Conservation (phyloP, 2,329 filamentous ascomycete genomes). For the Nannizziopsis barbatae region DNA sequence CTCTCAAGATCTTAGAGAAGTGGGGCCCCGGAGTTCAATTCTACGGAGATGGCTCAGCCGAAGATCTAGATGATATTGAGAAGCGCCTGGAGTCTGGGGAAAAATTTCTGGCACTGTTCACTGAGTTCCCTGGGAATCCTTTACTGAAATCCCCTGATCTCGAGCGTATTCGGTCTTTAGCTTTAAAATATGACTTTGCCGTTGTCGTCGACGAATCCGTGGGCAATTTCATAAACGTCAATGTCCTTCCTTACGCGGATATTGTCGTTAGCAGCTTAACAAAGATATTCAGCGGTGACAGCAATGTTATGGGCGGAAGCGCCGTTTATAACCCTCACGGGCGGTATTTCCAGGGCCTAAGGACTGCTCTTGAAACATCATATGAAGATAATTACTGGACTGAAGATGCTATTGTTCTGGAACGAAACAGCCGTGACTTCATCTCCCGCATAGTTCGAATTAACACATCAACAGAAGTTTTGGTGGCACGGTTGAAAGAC, state of each 20-base stretch:
- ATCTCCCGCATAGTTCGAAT: slow-evolving; percentile 68
- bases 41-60: slow-evolving; percentile 66
- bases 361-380: slow-evolving; percentile 49
- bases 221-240: slow-evolving; percentile 90
- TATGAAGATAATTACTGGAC: slow-evolving; percentile 90
- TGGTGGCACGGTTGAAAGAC: slow-evolving; percentile 58
- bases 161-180: slow-evolving; percentile 63
- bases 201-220: slow-evolving; percentile 94
- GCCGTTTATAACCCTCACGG: slow-evolving; percentile 54
- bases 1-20: slow-evolving; percentile 86
- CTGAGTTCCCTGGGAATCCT: slow-evolving; percentile 90
- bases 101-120: slow-evolving; percentile 72
- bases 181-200: slow-evolving; percentile 74
- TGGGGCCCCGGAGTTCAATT: slow-evolving; percentile 84
- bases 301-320: slow-evolving; percentile 93
- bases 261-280: slow-evolving; percentile 90
- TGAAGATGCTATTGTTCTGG: slow-evolving; percentile 88
- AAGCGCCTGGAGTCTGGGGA: slow-evolving; percentile 58
- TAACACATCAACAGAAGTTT: slow-evolving; percentile 72
- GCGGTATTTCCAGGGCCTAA: slow-evolving; percentile 60
- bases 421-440: slow-evolving; percentile 92
- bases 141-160: slow-evolving; percentile 77
- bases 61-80: slow-evolving; percentile 78
- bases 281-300: slow-evolving; percentile 94
- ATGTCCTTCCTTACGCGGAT: slow-evolving; percentile 80